These are phyloP conservation scores for Talaromyces piceae DNA, from an alignment of 2,329 filamentous ascomycete genomes.

Conservation along the genomic window DNA sequence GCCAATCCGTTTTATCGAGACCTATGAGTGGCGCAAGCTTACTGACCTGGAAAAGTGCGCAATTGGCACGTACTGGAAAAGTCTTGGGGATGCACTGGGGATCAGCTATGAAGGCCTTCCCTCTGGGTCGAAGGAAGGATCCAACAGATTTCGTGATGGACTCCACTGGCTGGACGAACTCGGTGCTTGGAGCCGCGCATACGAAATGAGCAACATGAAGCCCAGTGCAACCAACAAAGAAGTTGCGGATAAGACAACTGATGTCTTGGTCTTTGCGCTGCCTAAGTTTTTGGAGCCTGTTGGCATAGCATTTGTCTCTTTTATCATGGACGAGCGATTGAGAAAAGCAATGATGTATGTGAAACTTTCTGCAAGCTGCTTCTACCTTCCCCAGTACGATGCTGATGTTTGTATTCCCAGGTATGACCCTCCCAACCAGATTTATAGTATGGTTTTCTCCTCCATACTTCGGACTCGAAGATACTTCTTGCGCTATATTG, in stretches of 20 bases:
- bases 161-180: slow-evolving; percentile 48
- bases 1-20: slow-evolving; percentile 54
- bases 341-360: slow-evolving; percentile 59
- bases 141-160: slow-evolving; percentile 41
- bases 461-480: slow-evolving; percentile 47
- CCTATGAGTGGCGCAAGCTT: slow-evolving; percentile 63
- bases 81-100: slow-evolving; percentile 61
- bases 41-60: slow-evolving; percentile 62
- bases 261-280: slow-evolving; percentile 54
- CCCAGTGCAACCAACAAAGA: slow-evolving; percentile 43
- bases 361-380: slow-evolving; percentile 12
- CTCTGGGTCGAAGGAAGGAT: slow-evolving; percentile 31
- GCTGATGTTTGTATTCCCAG: slow-evolving; percentile 17
- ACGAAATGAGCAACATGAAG: slow-evolving; percentile 55
- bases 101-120: slow-evolving; percentile 46
- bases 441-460: slow-evolving; percentile 36
- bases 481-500: slow-evolving; percentile 50
- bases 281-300: slow-evolving; percentile 39
- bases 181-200: slow-evolving; percentile 44
- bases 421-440: slow-evolving; percentile 32
- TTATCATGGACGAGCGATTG: slow-evolving; percentile 57
- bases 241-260: slow-evolving; percentile 52
- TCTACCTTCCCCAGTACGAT: neutral
- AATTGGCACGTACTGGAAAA: slow-evolving; percentile 62
- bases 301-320: slow-evolving; percentile 46